Base-by-base conservation (phyloP, 2,329 filamentous ascomycete species). In the Cordyceps cicadae region DNA sequence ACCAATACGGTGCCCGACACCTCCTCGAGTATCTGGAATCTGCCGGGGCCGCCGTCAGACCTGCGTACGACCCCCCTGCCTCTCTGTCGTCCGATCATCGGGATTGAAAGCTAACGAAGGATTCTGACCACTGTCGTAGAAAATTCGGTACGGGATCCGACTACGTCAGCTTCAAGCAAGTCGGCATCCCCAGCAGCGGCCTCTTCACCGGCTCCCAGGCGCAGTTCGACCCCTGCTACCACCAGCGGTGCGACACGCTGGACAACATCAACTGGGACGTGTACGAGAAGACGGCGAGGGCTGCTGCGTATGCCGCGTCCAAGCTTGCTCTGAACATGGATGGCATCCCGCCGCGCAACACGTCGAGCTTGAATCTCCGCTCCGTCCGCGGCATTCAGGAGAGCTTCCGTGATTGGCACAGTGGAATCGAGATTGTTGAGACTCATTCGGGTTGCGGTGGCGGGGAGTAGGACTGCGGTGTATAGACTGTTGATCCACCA, bases 241-340 rank as follows among this genome's bases (percentile, higher is more conserved):
- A 79, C 65, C 62, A 72, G 43, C 69, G 70, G 26, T 76, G 75
- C 64, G 77, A 79, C 54, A 70, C 66, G 43, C 67, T 75, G 26
- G 59, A 68, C 45, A 77, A 78, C 67, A 72, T 78, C 61, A 71
- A 77, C 67, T 72, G 72, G 70, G 70, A 72, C 1, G 75, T 75
- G 3, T n/a, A 75, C 19, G 73, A 70, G 0, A 64, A 71, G 55
- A 77, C 74, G 63, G 63, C 74, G 53, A 75, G 73, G 67, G 70
- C 75, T 3, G 84, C 84, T 54, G 83, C 80, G 1, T 72, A 77
- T 62, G 77, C 76, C 2, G 76, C 80, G 32, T 82, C 81, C 15
- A 45, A 65, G 50, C 70, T 77, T 21, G 74, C 74, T 6, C 65
- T 73, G 19, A 73, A 70, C 54, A 64, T 76, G 4, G 67, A 74